phyloP scores from a whole-genome alignment of 441 rosid species.

The Populus tomentosa region DNA sequence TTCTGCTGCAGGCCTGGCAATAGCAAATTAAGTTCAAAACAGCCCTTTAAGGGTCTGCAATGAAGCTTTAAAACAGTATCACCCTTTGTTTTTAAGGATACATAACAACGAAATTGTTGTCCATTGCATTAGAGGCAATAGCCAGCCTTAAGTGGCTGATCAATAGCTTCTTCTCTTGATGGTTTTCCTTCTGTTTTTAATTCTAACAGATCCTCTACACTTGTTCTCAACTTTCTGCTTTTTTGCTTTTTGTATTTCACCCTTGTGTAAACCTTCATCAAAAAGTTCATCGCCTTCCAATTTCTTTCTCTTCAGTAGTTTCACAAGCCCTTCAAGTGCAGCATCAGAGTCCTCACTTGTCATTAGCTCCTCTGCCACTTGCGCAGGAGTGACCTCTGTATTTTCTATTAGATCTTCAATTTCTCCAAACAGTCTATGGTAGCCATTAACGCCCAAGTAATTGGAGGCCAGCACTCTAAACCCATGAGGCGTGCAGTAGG shows the following conservation, averaged over 20 bases:
- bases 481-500: constrained; percentile 51
- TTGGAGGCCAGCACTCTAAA: constrained; percentile 53
- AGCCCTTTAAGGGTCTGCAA: too few species aligned
- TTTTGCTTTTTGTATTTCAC: neutral
- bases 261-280: neutral
- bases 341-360: constrained; percentile 41
- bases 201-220: too few species aligned
- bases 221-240: neutral
- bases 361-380: constrained; percentile 35
- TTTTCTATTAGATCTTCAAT: constrained; percentile 35
- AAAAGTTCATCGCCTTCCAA: constrained; percentile 18
- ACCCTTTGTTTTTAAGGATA: too few species aligned
- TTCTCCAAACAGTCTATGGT: constrained; percentile 33
- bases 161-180: too few species aligned
- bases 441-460: constrained; percentile 36
- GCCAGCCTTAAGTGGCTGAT: too few species aligned
- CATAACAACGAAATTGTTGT: too few species aligned
- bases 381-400: constrained; percentile 37
- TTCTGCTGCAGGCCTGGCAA: too few species aligned
- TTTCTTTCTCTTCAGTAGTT: constrained; percentile 35
- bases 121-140: too few species aligned
- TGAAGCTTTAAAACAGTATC: too few species aligned
- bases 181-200: too few species aligned
- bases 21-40: too few species aligned
- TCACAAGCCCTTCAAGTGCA: constrained; percentile 44